phyloP scores from a whole-genome alignment of 2,329 filamentous ascomycete genomes.

The Helotiales sp. region DNA sequence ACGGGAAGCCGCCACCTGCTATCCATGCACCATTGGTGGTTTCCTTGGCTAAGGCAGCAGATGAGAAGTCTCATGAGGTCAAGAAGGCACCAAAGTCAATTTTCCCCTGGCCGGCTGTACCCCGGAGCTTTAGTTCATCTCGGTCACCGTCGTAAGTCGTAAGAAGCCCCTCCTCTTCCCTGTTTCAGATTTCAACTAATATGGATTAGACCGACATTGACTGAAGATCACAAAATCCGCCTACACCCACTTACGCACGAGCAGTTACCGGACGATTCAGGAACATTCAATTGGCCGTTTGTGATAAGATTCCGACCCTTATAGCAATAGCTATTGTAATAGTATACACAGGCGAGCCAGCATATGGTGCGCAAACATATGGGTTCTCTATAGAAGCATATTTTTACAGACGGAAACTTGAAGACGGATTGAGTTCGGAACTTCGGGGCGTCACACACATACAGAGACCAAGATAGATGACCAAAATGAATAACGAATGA shows the following conservation, averaged over 20 bases:
- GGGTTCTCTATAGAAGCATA: neutral
- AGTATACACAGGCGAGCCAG: neutral
- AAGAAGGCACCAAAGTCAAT: slow-evolving; percentile 9
- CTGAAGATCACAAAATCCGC: slow-evolving; percentile 3
- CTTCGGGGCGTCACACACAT: too few relatives aligned
- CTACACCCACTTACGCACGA: neutral
- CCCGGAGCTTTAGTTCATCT: slow-evolving; percentile 17
- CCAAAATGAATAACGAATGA: too few relatives aligned
- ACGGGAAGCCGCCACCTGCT: slow-evolving; percentile 22
- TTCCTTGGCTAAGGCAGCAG: neutral
- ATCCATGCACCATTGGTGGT: slow-evolving; percentile 7
- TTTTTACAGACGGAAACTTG: neutral
- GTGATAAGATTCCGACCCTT: slow-evolving; percentile 16
- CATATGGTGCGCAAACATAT: neutral
- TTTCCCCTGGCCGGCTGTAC: slow-evolving; percentile 22
- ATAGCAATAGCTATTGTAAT: neutral
- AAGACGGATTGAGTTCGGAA: too few relatives aligned
- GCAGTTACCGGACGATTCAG: neutral
- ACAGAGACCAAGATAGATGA: too few relatives aligned
- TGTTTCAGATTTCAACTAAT: neutral
- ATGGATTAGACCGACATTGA: neutral
- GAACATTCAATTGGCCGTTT: slow-evolving; percentile 23
- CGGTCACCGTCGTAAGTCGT: slow-evolving; percentile 29
- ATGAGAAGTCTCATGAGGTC: neutral
- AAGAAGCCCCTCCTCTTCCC: slow-evolving; percentile 18